Evolutionary conservation across 2,329 filamentous ascomycete species (phyloP).

Genomic region (Fonsecaea monophora): DNA sequence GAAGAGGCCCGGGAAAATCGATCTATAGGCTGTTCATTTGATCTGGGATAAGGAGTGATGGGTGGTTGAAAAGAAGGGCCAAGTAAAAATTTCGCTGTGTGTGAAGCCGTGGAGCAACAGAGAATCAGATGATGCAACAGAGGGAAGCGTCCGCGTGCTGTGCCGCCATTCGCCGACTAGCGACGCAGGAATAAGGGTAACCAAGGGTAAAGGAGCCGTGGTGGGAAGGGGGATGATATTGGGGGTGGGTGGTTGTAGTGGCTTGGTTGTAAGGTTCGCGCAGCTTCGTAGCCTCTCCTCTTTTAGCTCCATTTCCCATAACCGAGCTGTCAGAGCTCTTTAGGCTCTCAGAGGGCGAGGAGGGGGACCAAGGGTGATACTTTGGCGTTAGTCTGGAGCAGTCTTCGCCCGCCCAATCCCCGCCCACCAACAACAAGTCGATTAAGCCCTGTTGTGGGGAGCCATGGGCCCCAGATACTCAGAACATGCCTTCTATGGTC

Average conservation of each 20-base stretch:
- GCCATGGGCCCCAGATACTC: background rate
- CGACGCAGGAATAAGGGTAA: slow-evolving; percentile 19
- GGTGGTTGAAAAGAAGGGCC: slow-evolving; percentile 28
- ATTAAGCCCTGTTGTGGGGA: slow-evolving; percentile 1
- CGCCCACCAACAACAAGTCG: slow-evolving; percentile 10
- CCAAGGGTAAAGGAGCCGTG: slow-evolving; percentile 15
- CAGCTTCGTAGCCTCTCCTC: slow-evolving; percentile 2
- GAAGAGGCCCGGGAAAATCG: slow-evolving; percentile 27
- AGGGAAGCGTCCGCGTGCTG: slow-evolving; percentile 22
- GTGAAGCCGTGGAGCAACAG: slow-evolving; percentile 26
- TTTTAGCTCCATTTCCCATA: slow-evolving; percentile 15
- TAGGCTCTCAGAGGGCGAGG: background rate
- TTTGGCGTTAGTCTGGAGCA: background rate
- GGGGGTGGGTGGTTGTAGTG: background rate
- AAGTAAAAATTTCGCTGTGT: slow-evolving; percentile 24
- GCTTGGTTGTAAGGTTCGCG: slow-evolving; percentile 4
- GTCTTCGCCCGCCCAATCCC: slow-evolving; percentile 14
- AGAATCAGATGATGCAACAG: slow-evolving; percentile 31
- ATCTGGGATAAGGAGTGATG: slow-evolving; percentile 28
- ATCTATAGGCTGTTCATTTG: slow-evolving; percentile 35
- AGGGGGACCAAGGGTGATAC: slow-evolving; percentile 4
- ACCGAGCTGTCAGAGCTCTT: slow-evolving; percentile 20
- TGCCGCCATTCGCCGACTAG: slow-evolving; percentile 29
- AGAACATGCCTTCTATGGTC: too few relatives aligned
- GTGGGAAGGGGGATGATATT: slow-evolving; percentile 13